Conservation (phyloP, 805 yeast genomes). For the Suhomyces tanzawaensis region DNA sequence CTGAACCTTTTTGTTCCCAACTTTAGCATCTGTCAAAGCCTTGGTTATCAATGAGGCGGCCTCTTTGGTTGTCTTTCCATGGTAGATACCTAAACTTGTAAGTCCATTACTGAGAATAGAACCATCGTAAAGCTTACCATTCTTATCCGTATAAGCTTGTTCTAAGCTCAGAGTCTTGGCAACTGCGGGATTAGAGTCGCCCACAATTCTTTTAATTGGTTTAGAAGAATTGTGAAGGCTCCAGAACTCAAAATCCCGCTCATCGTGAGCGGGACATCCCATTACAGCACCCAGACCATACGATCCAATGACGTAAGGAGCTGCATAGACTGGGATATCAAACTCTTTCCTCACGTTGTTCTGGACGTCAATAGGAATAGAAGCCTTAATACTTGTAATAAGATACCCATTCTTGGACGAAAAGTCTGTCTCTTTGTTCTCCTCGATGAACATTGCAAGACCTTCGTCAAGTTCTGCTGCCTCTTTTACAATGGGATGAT, state of each 20-base stretch:
- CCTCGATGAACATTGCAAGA: slow-evolving; percentile 50
- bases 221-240: slow-evolving; percentile 48
- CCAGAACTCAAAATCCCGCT: slow-evolving; percentile 85
- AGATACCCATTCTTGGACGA: slow-evolving; percentile 53
- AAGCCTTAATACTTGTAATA: slow-evolving; percentile 42
- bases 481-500: slow-evolving; percentile 58
- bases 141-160: slow-evolving; percentile 49
- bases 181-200: slow-evolving; percentile 27
- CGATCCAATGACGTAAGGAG: slow-evolving; percentile 81
- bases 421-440: slow-evolving; percentile 39
- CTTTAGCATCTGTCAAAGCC: slow-evolving; percentile 32
- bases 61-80: slow-evolving; percentile 47
- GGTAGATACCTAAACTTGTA: slow-evolving; percentile 32
- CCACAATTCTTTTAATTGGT: slow-evolving; percentile 45
- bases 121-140: slow-evolving; percentile 38
- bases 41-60: slow-evolving; percentile 52
- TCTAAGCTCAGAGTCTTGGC: slow-evolving; percentile 27
- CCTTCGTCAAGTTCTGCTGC: slow-evolving; percentile 35
- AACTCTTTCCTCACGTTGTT: slow-evolving; percentile 14
- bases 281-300: slow-evolving; percentile 95
- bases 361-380: slow-evolving; percentile 56
- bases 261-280: slow-evolving; percentile 97
- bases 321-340: slow-evolving; percentile 74
- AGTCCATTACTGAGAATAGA: slow-evolving; percentile 26
- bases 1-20: slow-evolving; percentile 52